Evolutionary conservation across 108 stramenopile species (phyloP), one percentile per base, ranked within the genome.

Genomic region (Cyclotella atomus): DNA sequence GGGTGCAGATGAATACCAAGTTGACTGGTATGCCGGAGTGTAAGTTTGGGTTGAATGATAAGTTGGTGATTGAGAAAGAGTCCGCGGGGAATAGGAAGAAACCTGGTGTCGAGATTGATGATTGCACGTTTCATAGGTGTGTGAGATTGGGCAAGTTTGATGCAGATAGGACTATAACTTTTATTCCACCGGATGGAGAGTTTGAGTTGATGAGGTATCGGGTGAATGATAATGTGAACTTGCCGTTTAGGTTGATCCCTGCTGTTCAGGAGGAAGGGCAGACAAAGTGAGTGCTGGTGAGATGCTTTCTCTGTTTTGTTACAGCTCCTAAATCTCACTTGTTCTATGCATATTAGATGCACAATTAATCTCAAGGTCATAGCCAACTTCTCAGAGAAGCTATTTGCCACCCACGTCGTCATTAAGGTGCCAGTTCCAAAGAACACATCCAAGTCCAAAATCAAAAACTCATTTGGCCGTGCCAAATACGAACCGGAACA

Each of bases 151-250:
- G 98, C 43, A 97, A 97, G 75, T 99, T 99, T 81, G 99, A 99
- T 83, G 93, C 98, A 30, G 99, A 99, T 77, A 90, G 99, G 45
- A 98, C 99, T 47, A 98, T 99, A 76, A 99, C 99, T 67, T 99
- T 99, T 73, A 97, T 98, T 63, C 99, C 99, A 12, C 99, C 99
- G 0, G 99, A 99, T 77, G 99, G 99, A 28, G 99, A 99, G 85
- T 99, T 98, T 76, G 98, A 99, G 80, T 82, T 99, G 61, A 99
- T 99, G 99, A 76, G 93, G 62, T 99, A 98, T 84, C 94, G 98
- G 33, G 96, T 99, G 57, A 93, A 92, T 23, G 97, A 97, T 83
- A 97, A 97, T 75, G 94, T 99, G 59, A 95, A 96, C 70, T 84
- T 97, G 23, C 98, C 98, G 12, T 97, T 99, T 60, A 83, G 95